Conservation (phyloP, 345 rosid species). For the Gossypium sturtianum region DNA sequence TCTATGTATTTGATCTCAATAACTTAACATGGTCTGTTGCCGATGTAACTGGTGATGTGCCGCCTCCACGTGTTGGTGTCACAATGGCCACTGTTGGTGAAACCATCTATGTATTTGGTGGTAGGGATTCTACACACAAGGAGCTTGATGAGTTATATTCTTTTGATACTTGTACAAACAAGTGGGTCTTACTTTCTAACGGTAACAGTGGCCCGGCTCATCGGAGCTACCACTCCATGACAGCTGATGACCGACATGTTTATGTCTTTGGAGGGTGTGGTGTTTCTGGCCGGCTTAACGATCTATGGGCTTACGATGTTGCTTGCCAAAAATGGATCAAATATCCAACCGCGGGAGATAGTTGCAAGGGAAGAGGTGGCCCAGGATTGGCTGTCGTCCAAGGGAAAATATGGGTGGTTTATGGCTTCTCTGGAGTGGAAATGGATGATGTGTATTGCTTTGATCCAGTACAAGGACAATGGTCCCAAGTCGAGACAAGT, state of each 20-base stretch:
- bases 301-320: conserved; percentile 74
- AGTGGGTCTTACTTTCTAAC: conserved; percentile 60
- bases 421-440: conserved; percentile 74
- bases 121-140: conserved; percentile 57
- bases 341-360: conserved; percentile 52
- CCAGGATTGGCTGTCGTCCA: conserved; percentile 59
- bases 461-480: conserved; percentile 42
- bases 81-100: conserved; percentile 61
- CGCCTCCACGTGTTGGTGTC: conserved; percentile 92
- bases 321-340: conserved; percentile 50
- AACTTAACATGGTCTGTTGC: conserved; percentile 59
- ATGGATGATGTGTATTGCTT: conserved; percentile 65
- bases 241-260: conserved; percentile 47
- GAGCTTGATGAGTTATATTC: conserved; percentile 81
- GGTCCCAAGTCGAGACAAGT: conserved; percentile 60
- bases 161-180: conserved; percentile 47
- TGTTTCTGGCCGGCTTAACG: conserved; percentile 64
- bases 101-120: conserved; percentile 70
- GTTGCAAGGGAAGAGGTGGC: conserved; percentile 74
- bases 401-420: conserved; percentile 81
- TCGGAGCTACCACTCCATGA: conserved; percentile 75
- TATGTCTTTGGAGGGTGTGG: conserved; percentile 91
- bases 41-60: conserved; percentile 51
- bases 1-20: conserved; percentile 60
- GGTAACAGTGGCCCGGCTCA: conserved; percentile 54